A percentile compares a stretch with the other conserved stretches of the same genome.
phyloP scores from a whole-genome alignment of 352 stramenopile species.

The Blastocystis sp. region DNA sequence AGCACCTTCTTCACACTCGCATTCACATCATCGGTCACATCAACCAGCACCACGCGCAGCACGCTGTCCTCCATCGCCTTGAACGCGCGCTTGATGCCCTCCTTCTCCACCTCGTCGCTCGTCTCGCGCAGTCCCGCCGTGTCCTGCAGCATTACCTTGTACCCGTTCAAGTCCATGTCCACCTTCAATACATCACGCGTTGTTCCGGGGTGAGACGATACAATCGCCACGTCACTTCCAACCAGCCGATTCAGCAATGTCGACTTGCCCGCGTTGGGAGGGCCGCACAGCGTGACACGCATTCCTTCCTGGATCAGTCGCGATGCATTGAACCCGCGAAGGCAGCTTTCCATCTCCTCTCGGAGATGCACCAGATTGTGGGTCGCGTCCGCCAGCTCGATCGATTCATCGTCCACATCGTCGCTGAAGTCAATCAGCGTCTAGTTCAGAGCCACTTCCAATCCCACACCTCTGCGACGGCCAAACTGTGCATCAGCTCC shows the following conservation, averaged over 20 bases:
- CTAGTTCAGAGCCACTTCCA: background rate
- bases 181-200: conserved; percentile 83
- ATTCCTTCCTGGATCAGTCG: conserved; percentile 49
- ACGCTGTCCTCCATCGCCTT: background rate
- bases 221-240: conserved; percentile 79
- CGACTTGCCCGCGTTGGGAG: conserved; percentile 82
- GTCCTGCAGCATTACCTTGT: conserved; percentile 81
- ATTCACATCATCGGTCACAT: conserved; percentile 16
- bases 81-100: conserved; percentile 37
- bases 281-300: conserved; percentile 78
- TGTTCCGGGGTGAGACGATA: conserved; percentile 78
- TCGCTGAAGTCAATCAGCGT: conserved; percentile 84
- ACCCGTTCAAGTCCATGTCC: conserved; percentile 80
- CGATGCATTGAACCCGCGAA: background rate
- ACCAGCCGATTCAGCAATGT: conserved; percentile 81
- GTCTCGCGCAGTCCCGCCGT: conserved; percentile 79
- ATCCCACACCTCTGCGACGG: conserved; percentile 75
- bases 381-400: conserved; percentile 71
- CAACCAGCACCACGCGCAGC: conserved; percentile 33
- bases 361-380: background rate
- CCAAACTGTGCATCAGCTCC: conserved; percentile 79
- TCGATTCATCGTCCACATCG: conserved; percentile 82
- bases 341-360: conserved; percentile 4
- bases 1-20: background rate
- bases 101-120: conserved; percentile 51